Evolutionary conservation across 495 filamentous ascomycete genomes (phyloP), one percentile per base, ranked within the genome.

Genomic region (Penicillium antarcticum): DNA sequence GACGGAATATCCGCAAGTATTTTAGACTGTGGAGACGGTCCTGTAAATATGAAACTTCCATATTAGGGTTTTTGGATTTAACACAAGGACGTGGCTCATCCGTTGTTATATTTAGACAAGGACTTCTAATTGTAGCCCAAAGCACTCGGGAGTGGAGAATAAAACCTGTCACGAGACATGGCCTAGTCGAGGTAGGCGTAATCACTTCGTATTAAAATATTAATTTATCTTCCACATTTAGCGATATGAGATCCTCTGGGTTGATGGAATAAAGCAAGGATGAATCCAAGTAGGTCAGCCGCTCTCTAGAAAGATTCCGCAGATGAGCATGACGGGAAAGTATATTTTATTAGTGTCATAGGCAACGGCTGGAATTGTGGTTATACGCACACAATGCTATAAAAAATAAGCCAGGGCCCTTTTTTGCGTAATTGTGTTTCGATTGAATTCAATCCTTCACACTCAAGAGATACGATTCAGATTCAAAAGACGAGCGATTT

Each of bases 341-440:
- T 11, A 34, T 12, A 40, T 23, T 23, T 23, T 21, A 19, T 19
- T 19, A 21, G 5, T 40, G 17, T 19, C 21, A 18, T 2, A 6
- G 18, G 18, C 16, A 19, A 5, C 16, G 16, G 16, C 16, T 10
- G 21, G 8, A 40, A 2, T 10, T 16, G 2, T 8, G 7, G 17
- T 3, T 3, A 40, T 12, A 45, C 58, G 55, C 45, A 65, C 62
- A 65, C 58, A 50, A 51, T 58, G 14, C 24, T 34, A 17, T 64
- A 64, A 18, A 61, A 61, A 2, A 64, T 44, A 23, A 64, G 65
- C 52, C 72, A 76, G 51, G 52, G 60, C 1, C 70, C 71, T 24
- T 58, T 63, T 31, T 78, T 78, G 51, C 63, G 70, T 31, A 68
- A 66, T 55, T 75, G 58, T 6, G 65, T 75, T 39, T 73, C 71